Evolutionary conservation across 345 rosid species (phyloP).

Genomic region (Erodium maritimum): DNA sequence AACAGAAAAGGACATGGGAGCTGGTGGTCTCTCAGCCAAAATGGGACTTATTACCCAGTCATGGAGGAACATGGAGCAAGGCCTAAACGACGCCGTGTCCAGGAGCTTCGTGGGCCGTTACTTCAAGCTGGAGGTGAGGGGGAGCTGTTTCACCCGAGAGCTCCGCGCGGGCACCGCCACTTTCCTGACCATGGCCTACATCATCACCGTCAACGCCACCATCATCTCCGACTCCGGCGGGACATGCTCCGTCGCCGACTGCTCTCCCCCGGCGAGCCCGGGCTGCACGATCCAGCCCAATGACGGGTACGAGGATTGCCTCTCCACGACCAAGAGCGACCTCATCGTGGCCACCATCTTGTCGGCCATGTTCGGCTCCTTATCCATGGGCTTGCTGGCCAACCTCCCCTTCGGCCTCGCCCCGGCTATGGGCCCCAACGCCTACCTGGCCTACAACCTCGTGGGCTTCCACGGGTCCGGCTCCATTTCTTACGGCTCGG

Average conservation of each 20-base stretch:
- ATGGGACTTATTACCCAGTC: slow-evolving; percentile 17
- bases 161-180: slow-evolving; percentile 84
- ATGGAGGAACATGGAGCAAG: slow-evolving; percentile 40
- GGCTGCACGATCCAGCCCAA: slow-evolving; percentile 47
- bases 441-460: slow-evolving; percentile 64
- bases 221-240: slow-evolving; percentile 75
- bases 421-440: slow-evolving; percentile 86
- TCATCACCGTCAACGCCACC: slow-evolving; percentile 79
- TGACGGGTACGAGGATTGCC: slow-evolving; percentile 52
- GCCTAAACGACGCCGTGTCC: slow-evolving; percentile 48
- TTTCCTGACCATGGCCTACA: slow-evolving; percentile 92
- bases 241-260: slow-evolving; percentile 50
- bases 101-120: slow-evolving; percentile 41
- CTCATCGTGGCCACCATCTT: slow-evolving; percentile 68
- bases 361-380: slow-evolving; percentile 59
- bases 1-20: slow-evolving; percentile 10
- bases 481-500: slow-evolving; percentile 47
- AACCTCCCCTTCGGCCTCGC: slow-evolving; percentile 81
- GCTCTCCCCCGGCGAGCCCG: slow-evolving; percentile 34
- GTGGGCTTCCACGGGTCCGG: slow-evolving; percentile 87
- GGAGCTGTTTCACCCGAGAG: slow-evolving; percentile 59
- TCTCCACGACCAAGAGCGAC: slow-evolving; percentile 48
- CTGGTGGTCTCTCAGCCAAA: slow-evolving; percentile 14
- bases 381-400: slow-evolving; percentile 73
- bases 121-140: slow-evolving; percentile 64